Conservation (phyloP, 177 flowering plant genomes). For the Vitis hybrid region DNA sequence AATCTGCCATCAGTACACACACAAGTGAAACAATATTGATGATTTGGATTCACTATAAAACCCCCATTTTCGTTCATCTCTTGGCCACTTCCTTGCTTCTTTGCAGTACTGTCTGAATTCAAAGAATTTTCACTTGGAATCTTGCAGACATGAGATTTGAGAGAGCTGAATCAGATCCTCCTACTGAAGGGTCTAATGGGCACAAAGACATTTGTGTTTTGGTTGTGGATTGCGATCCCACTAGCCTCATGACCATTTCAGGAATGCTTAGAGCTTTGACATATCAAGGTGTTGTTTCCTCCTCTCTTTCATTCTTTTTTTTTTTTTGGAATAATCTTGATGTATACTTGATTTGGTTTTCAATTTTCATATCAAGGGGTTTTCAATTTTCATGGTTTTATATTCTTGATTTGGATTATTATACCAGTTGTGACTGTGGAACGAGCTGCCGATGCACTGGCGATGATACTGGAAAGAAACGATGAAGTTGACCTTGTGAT, state of each 20-base stretch:
- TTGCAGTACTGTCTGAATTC: neutral
- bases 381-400: neutral
- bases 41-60: no score
- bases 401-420: neutral
- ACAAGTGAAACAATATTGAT: no score
- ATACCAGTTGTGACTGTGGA: neutral
- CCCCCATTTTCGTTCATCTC: neutral
- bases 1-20: no score
- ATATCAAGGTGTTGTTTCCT: constrained; percentile 16
- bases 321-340: neutral
- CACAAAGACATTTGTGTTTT: constrained; percentile 2
- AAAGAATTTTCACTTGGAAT: neutral
- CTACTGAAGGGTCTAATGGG: neutral
- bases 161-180: neutral
- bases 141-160: constrained; percentile 4
- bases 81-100: neutral
- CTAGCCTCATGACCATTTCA: constrained; percentile 11
- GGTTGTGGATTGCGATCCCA: constrained; percentile 15
- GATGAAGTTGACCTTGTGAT: neutral
- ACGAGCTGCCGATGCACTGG: neutral
- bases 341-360: no score
- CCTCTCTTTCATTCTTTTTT: neutral
- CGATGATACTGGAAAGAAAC: neutral
- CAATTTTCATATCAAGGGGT: no score
- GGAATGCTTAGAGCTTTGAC: constrained; percentile 13